Evolutionary conservation across 495 filamentous ascomycete genomes (phyloP).

Genomic region (Astrothelium macrocarpum): DNA sequence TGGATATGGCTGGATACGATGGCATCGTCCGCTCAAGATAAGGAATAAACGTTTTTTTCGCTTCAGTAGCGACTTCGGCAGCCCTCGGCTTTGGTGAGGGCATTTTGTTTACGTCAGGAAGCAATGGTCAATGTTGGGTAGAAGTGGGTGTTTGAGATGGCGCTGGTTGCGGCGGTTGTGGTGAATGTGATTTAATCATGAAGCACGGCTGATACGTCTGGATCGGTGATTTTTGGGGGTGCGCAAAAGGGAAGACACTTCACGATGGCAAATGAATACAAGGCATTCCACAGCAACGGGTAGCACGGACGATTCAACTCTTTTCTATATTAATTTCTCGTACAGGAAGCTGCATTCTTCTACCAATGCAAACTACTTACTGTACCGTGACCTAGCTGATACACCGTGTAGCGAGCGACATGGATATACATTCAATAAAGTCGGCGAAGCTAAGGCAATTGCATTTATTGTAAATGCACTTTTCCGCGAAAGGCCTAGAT

Average conservation of each 20-base stretch:
- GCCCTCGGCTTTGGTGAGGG: conserved; percentile 54
- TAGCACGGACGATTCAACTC: not conserved
- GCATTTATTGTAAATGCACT: not conserved
- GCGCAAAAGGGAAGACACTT: not conserved
- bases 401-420: not conserved
- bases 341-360: not conserved
- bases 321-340: not conserved
- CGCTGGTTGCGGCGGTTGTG: not conserved
- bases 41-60: conserved; percentile 54
- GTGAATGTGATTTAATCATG: not conserved
- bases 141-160: not conserved
- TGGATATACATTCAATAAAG: not conserved
- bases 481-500: not conserved
- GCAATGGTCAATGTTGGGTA: not conserved
- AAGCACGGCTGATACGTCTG: not conserved
- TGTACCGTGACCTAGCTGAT: not conserved
- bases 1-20: conserved; percentile 42
- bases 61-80: conserved; percentile 59
- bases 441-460: not conserved
- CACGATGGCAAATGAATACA: not conserved
- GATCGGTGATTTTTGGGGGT: not conserved
- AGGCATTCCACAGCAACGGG: conserved; percentile 2
- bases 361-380: not conserved
- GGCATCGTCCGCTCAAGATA: conserved; percentile 44
- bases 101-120: conserved; percentile 33